Evolutionary conservation across 129 eudicot genomes (phyloP).

Genomic region (Erigeron canadensis): DNA sequence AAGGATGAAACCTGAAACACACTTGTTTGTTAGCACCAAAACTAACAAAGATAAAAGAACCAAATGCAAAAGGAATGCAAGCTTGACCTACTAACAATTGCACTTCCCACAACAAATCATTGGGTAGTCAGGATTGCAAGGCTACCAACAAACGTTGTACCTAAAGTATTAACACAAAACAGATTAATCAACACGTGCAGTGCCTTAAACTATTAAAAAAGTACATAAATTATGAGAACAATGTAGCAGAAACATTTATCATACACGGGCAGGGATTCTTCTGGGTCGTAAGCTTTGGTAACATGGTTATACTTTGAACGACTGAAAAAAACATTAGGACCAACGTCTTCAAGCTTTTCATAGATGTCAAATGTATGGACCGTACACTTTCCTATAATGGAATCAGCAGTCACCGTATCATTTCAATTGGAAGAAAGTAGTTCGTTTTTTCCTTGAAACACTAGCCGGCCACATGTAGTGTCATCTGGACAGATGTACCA

Average conservation of each 20-base stretch:
- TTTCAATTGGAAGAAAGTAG: neutral
- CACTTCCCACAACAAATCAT: neutral
- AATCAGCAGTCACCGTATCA: neutral
- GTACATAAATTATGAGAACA: constrained; percentile 2
- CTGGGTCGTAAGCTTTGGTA: too few species aligned
- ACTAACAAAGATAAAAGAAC: too few species aligned
- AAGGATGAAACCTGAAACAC: too few species aligned
- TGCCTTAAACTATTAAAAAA: neutral
- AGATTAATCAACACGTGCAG: constrained; percentile 8
- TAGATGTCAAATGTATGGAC: neutral
- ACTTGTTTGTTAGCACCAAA: too few species aligned
- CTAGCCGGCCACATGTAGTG: neutral
- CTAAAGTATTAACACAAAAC: constrained; percentile 2
- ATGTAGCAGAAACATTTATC: neutral
- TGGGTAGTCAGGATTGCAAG: neutral
- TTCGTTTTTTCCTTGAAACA: constrained; percentile 12
- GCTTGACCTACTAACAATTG: neutral
- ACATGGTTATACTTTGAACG: constrained; percentile 10
- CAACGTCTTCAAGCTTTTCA: neutral
- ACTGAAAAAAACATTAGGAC: neutral
- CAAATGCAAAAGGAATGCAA: constrained; percentile 10
- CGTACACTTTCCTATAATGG: constrained; percentile 10
- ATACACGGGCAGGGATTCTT: too few species aligned
- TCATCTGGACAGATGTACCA: constrained; percentile 7
- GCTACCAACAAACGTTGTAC: neutral